Base-by-base conservation (phyloP, 164 flowering plant species). In the Magnolia changhungtana region DNA sequence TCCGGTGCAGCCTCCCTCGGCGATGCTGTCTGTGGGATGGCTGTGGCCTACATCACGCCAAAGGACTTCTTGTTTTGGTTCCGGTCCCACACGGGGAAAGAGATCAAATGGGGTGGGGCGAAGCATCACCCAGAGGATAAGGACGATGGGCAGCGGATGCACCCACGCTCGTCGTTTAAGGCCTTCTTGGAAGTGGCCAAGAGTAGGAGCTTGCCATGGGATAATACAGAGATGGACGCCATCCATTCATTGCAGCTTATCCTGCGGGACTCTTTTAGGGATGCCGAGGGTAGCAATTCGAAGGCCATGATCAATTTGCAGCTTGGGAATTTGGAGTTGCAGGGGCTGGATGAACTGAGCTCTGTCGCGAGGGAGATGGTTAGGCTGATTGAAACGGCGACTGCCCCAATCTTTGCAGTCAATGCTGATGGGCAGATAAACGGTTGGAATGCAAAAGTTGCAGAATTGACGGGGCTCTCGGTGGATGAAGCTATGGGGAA, bases 11-110 rank as follows among this genome's bases (percentile, higher is more conserved):
- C 90, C 51, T 77, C 86, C 1, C 91, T 96, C 49, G 99, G 97
- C 45, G 98, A 93, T 82, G 99, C 94, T n/a, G 97, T 96, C 50
- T 94, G 98, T 82, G 99, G 99, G 9, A 94, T 96, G 96, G 98
- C 99, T 59, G 97, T 90, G 79, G 99, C 99, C 9, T 89, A 87
- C 76, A 90, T 96, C 73, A 89, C 92, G 23, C 72, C 87, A 52
- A 83, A 74, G 71, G 97, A 94, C 81, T 96, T 90, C 75, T 83
- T 96, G 67, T 96, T 96, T 79, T 96, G 99, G 99, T 96, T 96
- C 61, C 83, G 98, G 20, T 92, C 96, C 70, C 95, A 96, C 81
- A 94, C 97, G 0, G 98, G 86, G 0, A 92, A 94, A 77, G 99
- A 93, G 83, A 84, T 92, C 78, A 96, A 94, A 72, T 96, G 99